phyloP scores from a whole-genome alignment of 2,329 filamentous ascomycete species.

The Canariomyces notabilis region DNA sequence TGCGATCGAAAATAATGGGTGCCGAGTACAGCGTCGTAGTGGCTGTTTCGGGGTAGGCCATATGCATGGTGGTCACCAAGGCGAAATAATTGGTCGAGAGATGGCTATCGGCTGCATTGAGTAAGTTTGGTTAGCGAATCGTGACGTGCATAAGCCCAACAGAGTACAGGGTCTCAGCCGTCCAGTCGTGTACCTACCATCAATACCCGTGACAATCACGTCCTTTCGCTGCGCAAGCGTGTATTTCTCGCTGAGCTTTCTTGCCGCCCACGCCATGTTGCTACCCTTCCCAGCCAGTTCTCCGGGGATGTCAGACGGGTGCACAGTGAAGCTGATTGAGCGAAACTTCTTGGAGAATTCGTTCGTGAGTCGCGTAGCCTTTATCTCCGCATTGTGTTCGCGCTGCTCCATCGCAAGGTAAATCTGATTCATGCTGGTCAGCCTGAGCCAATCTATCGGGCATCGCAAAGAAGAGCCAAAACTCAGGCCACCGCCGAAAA shows the following conservation, averaged over 20 bases:
- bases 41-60: conserved; percentile 53
- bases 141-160: conserved; percentile 16
- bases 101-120: conserved; percentile 60
- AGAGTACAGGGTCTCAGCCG: conserved; percentile 3
- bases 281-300: conserved; percentile 71
- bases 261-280: conserved; percentile 67
- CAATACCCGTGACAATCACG: conserved; percentile 66
- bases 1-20: conserved; percentile 70
- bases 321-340: conserved; percentile 61
- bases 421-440: conserved; percentile 42
- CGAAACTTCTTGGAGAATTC: conserved; percentile 62
- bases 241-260: conserved; percentile 60
- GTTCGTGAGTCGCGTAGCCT: conserved; percentile 57
- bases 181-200: conserved; percentile 49
- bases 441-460: conserved; percentile 7
- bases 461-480: conserved; percentile 14
- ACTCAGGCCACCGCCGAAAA: conserved; percentile 6
- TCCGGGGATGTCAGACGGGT: conserved; percentile 59
- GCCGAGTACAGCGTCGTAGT: conserved; percentile 61
- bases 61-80: conserved; percentile 59
- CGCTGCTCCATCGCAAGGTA: conserved; percentile 70
- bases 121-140: conserved; percentile 27
- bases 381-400: conserved; percentile 55
- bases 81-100: conserved; percentile 64
- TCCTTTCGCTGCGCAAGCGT: conserved; percentile 48